phyloP scores from a whole-genome alignment of 805 yeast genomes.

The Millerozyma miso region DNA sequence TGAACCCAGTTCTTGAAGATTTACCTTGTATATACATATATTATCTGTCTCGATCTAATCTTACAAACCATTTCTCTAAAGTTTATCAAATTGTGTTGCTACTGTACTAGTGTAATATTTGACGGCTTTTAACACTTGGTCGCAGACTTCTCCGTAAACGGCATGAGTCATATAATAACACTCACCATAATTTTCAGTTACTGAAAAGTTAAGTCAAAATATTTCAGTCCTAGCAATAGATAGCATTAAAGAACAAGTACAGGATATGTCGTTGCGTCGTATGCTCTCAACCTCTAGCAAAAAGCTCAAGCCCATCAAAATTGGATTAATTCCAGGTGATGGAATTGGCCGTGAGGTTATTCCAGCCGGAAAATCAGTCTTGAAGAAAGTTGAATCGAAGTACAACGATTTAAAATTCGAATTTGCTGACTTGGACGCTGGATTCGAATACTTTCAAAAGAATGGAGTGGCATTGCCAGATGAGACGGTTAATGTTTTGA shows the following conservation, averaged over 20 bases:
- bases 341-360: slow-evolving; percentile 98
- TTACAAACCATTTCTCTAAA: too few species aligned
- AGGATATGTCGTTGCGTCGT: slow-evolving; percentile 25
- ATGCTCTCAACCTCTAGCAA: slow-evolving; percentile 29
- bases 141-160: slow-evolving; percentile 3
- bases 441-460: slow-evolving; percentile 86
- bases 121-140: too few species aligned
- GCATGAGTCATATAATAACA: slow-evolving; percentile 6
- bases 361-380: slow-evolving; percentile 88
- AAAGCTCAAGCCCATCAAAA: slow-evolving; percentile 32
- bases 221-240: background rate
- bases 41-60: background rate
- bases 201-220: background rate
- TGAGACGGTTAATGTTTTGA: slow-evolving; percentile 74
- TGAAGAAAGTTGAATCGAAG: slow-evolving; percentile 75
- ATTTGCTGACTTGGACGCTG: slow-evolving; percentile 87
- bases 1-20: background rate
- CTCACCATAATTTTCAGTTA: background rate
- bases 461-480: slow-evolving; percentile 98
- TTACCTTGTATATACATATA: slow-evolving; percentile 3
- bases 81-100: background rate
- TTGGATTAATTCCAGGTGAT: slow-evolving; percentile 91
- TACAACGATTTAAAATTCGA: slow-evolving; percentile 70
- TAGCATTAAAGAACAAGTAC: background rate
- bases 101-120: background rate